A percentile compares a stretch with the other conserved stretches of the same genome.
Evolutionary conservation across 2,329 filamentous ascomycete species (phyloP).

Genomic region (Scleromitrula shiraiana): DNA sequence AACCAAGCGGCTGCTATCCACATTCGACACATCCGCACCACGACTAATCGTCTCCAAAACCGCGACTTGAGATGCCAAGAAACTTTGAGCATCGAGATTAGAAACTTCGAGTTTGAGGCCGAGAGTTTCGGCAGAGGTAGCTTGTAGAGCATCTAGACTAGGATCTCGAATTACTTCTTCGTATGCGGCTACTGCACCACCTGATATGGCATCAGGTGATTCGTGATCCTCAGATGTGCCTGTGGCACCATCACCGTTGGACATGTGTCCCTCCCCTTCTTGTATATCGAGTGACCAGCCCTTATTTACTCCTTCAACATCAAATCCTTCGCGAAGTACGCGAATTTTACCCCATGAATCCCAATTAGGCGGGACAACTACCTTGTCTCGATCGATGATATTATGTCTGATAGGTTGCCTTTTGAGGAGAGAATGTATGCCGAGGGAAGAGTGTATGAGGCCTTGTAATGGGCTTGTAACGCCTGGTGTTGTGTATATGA

Average conservation of each 20-base stretch:
- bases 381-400: slow-evolving; percentile 88
- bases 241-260: slow-evolving; percentile 26
- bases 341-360: slow-evolving; percentile 98
- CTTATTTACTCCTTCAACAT: slow-evolving; percentile 76
- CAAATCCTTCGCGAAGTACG: slow-evolving; percentile 83
- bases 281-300: slow-evolving; percentile 84
- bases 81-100: slow-evolving; percentile 68
- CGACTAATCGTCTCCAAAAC: slow-evolving; percentile 59
- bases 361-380: slow-evolving; percentile 93
- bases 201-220: slow-evolving; percentile 24
- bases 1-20: slow-evolving; percentile 22
- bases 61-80: slow-evolving; percentile 67
- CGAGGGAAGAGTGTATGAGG: slow-evolving; percentile 76
- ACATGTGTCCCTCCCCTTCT: slow-evolving; percentile 36
- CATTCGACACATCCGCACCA: slow-evolving; percentile 41
- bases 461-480: slow-evolving; percentile 69
- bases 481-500: slow-evolving; percentile 77
- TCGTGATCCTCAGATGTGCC: slow-evolving; percentile 10
- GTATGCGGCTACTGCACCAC: slow-evolving; percentile 63
- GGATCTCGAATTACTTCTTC: slow-evolving; percentile 75
- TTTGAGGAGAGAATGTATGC: slow-evolving; percentile 76
- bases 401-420: slow-evolving; percentile 77
- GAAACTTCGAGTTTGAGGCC: slow-evolving; percentile 43
- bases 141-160: slow-evolving; percentile 52
- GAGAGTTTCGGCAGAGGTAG: slow-evolving; percentile 39